phyloP scores from a whole-genome alignment of 1,139 yeast genomes.

The Kurtzmaniella quercitrusa region DNA sequence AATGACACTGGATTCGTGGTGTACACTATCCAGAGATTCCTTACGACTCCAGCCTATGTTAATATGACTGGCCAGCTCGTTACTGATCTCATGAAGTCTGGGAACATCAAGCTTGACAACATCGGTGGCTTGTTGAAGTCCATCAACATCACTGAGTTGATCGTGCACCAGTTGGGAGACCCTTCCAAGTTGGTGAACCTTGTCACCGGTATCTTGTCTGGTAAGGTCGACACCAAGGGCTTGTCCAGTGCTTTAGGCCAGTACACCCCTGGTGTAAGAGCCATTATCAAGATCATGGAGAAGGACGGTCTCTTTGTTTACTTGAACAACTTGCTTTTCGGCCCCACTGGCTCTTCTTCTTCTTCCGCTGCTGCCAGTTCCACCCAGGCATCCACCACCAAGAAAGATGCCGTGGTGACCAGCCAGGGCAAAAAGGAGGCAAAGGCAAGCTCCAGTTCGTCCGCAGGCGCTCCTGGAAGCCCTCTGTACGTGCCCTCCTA shows the following conservation, averaged over 20 bases:
- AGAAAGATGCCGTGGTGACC: not conserved
- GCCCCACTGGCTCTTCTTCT: constrained; percentile 14
- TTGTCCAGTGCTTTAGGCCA: constrained; percentile 16
- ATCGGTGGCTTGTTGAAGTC: constrained; percentile 13
- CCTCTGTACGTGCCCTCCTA: not conserved
- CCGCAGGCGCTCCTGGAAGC: not conserved
- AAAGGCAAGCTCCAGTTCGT: not conserved
- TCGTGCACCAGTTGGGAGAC: constrained; percentile 21
- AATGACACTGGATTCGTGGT: constrained; percentile 43
- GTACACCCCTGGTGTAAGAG: constrained; percentile 29
- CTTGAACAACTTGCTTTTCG: constrained; percentile 36
- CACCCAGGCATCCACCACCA: not conserved
- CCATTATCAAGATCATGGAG: constrained; percentile 32
- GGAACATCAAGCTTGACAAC: constrained; percentile 16
- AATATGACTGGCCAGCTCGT: constrained; percentile 33
- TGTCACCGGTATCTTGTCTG: constrained; percentile 23
- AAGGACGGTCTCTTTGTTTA: constrained; percentile 35
- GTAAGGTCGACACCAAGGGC: constrained; percentile 14
- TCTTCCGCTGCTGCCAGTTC: not conserved
- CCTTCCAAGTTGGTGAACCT: constrained; percentile 20
- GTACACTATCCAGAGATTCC: constrained; percentile 31
- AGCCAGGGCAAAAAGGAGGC: constrained; percentile 1
- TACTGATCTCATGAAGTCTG: constrained; percentile 22
- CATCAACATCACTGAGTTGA: constrained; percentile 26
- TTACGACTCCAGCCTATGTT: constrained; percentile 33